Percentiles rank a stretch among this genome's conserved stretches.
phyloP scores from a whole-genome alignment of 208 protist species.

The Blechomonas ayalai region DNA sequence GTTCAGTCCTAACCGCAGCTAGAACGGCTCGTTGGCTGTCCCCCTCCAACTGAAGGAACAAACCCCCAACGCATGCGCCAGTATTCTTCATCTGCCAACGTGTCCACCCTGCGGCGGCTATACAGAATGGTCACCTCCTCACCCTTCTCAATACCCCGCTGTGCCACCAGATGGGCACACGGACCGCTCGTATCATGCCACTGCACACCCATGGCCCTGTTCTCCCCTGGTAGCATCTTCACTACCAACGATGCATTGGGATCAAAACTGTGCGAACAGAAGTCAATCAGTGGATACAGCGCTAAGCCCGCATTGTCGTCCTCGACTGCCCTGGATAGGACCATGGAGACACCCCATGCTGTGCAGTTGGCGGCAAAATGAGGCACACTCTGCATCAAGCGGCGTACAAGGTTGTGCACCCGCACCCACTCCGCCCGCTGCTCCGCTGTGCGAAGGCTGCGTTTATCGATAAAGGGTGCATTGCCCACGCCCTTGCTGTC shows the following conservation, averaged over 20 bases:
- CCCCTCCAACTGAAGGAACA: slow-evolving; percentile 19
- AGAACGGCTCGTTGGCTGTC: slow-evolving; percentile 1
- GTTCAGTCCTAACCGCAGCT: too few relatives aligned
- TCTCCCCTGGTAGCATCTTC: neutral
- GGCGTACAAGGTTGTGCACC: slow-evolving; percentile 35
- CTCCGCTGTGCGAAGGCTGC: slow-evolving; percentile 17
- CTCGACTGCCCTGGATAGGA: slow-evolving; percentile 40
- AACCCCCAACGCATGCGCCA: slow-evolving; percentile 79
- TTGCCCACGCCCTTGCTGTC: slow-evolving; percentile 46
- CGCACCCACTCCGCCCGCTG: slow-evolving; percentile 65
- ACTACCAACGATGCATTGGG: slow-evolving; percentile 35
- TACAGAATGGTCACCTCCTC: slow-evolving; percentile 56
- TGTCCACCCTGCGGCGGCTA: slow-evolving; percentile 22
- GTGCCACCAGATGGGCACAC: slow-evolving; percentile 53
- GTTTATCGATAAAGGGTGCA: slow-evolving; percentile 65
- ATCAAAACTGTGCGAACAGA: slow-evolving; percentile 58
- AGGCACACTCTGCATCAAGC: slow-evolving; percentile 70
- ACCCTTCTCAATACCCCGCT: slow-evolving; percentile 23
- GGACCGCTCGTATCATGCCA: slow-evolving; percentile 25
- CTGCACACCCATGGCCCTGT: slow-evolving; percentile 8
- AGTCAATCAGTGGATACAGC: slow-evolving; percentile 77
- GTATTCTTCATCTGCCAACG: slow-evolving; percentile 56
- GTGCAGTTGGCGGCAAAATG: slow-evolving; percentile 74
- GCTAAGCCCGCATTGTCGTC: slow-evolving; percentile 45
- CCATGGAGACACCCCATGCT: slow-evolving; percentile 78